Evolutionary conservation across 2,329 filamentous ascomycete genomes (phyloP).

Genomic region (Alternaria metachromatica): DNA sequence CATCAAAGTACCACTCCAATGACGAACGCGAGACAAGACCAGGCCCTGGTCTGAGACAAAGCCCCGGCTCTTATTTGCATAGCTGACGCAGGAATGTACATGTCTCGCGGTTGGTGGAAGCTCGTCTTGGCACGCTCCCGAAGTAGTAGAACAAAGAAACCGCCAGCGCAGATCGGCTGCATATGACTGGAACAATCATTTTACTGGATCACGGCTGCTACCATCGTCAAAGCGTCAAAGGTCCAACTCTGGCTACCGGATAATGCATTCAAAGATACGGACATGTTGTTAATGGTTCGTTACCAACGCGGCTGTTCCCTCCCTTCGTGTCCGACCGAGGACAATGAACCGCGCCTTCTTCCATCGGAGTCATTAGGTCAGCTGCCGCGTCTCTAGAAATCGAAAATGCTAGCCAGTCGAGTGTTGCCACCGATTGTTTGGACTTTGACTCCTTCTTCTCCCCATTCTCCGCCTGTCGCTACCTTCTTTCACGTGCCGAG

Average conservation of each 20-base stretch:
- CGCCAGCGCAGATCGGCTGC: constrained; percentile 36
- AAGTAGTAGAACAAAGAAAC: constrained; percentile 46
- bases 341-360: constrained; percentile 45
- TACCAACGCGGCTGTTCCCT: constrained; percentile 23
- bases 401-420: constrained; percentile 45
- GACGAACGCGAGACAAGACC: background rate
- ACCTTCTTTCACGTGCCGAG: constrained; percentile 45
- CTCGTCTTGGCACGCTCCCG: constrained; percentile 44
- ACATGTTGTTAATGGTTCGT: constrained; percentile 26
- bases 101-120: constrained; percentile 41
- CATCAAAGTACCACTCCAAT: background rate
- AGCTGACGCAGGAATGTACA: constrained; percentile 34
- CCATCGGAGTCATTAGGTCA: constrained; percentile 40
- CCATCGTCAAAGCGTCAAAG: constrained; percentile 31
- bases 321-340: constrained; percentile 33
- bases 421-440: constrained; percentile 41
- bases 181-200: constrained; percentile 46
- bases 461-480: constrained; percentile 30
- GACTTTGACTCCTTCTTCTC: constrained; percentile 23
- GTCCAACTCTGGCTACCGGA: constrained; percentile 25
- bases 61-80: constrained; percentile 15
- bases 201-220: constrained; percentile 34
- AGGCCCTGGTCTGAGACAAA: background rate
- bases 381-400: constrained; percentile 27
- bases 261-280: constrained; percentile 45